Percentiles rank a stretch among this genome's conserved stretches.
Evolutionary conservation across 345 rosid genomes (phyloP).

Genomic region (Eucalyptus leucophloia): DNA sequence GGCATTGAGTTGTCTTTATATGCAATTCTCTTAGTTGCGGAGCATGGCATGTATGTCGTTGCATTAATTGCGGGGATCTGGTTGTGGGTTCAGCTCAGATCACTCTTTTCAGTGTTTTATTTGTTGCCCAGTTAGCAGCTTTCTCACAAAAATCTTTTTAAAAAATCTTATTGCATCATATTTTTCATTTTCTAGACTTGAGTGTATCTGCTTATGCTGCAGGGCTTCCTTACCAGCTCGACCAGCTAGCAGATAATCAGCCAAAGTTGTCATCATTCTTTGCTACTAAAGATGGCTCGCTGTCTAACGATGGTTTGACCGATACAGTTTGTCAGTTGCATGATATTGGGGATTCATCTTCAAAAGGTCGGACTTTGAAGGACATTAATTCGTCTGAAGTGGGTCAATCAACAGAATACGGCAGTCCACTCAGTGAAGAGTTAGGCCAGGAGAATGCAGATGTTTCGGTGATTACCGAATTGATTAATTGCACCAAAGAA

Average conservation of each 20-base stretch:
- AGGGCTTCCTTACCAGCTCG: constrained; percentile 95
- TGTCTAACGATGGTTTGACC: constrained; percentile 8
- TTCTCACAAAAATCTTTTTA: background rate
- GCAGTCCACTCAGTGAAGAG: constrained; percentile 1
- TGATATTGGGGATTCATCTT: constrained; percentile 18
- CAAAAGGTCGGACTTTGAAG: constrained; percentile 17
- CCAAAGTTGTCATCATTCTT: constrained; percentile 83
- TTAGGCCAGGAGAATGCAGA: constrained; percentile 1
- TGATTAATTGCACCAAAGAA: constrained; percentile 6
- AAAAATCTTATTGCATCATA: background rate
- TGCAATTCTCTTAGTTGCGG: background rate
- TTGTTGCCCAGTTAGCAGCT: background rate
- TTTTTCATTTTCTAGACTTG: background rate
- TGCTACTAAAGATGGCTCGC: constrained; percentile 14
- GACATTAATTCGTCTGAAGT: constrained; percentile 11
- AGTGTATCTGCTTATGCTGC: background rate
- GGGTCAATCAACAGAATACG: constrained; percentile 7
- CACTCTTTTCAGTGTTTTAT: background rate
- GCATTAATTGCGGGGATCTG: background rate
- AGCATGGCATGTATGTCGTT: background rate
- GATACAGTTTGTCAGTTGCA: constrained; percentile 8
- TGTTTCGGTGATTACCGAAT: constrained; percentile 8
- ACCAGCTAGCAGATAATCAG: constrained; percentile 71
- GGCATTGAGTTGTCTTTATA: background rate
- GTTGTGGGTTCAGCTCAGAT: background rate